These are phyloP conservation scores for Vachellia pachyceras DNA, from an alignment of 306 rosid genomes.

Conservation along the genomic window DNA sequence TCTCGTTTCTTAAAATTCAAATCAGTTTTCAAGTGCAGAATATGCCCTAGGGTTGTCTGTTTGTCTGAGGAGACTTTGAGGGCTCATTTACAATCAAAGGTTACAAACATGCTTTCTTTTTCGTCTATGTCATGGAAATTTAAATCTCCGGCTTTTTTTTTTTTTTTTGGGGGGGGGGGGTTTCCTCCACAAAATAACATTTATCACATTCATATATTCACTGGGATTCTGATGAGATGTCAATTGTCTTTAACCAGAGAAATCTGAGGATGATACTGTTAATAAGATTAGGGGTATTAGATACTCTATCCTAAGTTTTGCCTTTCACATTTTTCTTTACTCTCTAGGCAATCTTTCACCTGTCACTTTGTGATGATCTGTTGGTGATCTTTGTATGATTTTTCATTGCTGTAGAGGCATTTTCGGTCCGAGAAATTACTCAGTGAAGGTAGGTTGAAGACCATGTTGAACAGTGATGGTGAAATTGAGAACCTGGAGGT, in stretches of 20 bases:
- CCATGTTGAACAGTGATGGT: constrained; percentile 77
- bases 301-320: not conserved
- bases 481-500: constrained; percentile 70
- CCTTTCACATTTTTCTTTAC: not conserved
- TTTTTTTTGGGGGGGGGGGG: too few species aligned
- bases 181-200: not conserved
- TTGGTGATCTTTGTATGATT: constrained; percentile 22
- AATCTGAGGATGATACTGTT: not conserved
- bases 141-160: too few species aligned
- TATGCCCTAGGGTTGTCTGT: constrained; percentile 88
- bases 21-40: constrained; percentile 86
- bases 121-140: not conserved
- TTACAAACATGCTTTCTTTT: constrained; percentile 35
- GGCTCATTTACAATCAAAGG: constrained; percentile 93
- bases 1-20: constrained; percentile 63
- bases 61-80: constrained; percentile 77
- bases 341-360: constrained; percentile 7
- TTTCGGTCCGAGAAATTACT: constrained; percentile 81
- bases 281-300: not conserved
- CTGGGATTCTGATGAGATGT: constrained; percentile 17
- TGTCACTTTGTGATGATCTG: constrained; percentile 6
- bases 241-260: not conserved
- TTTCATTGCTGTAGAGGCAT: constrained; percentile 65
- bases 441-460: constrained; percentile 75
- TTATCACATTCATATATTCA: constrained; percentile 20